phyloP scores from a whole-genome alignment of 306 rosid genomes.

The Inga laurina region DNA sequence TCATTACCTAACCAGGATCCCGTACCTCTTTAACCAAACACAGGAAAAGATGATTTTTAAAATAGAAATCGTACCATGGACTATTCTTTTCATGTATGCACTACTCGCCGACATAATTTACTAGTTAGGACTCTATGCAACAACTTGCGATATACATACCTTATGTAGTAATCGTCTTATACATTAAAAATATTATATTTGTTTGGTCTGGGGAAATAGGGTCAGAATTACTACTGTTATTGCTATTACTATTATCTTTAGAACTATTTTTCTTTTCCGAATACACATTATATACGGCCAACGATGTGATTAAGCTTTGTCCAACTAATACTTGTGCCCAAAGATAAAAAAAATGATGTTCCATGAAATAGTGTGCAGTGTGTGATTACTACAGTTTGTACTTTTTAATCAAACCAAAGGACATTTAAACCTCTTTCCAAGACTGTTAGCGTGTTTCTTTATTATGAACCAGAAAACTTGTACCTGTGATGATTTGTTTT shows the following conservation, averaged over 20 bases:
- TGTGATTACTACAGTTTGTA: not conserved
- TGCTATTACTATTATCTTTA: not conserved
- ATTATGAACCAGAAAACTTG: not conserved
- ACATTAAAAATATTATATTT: not conserved
- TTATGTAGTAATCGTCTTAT: not conserved
- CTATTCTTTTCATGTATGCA: not conserved
- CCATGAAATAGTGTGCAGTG: constrained; percentile 32
- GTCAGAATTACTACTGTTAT: not conserved
- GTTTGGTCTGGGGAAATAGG: not conserved
- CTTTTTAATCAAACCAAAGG: not conserved
- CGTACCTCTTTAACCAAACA: not conserved
- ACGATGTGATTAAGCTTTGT: constrained; percentile 23
- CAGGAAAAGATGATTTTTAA: not conserved
- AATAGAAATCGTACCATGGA: not conserved
- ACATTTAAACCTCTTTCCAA: not conserved
- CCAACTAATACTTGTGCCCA: constrained; percentile 18
- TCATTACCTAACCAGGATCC: not conserved
- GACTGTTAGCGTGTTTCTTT: not conserved
- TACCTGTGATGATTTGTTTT: not conserved
- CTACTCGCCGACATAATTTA: not conserved
- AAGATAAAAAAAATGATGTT: constrained; percentile 9
- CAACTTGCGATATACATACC: not conserved
- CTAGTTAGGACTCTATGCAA: not conserved
- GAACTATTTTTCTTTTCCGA: not conserved
- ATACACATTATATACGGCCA: not conserved